These are phyloP conservation scores for Huiozyma naganishii DNA, from an alignment of 805 yeast genomes.

Conservation along the genomic window DNA sequence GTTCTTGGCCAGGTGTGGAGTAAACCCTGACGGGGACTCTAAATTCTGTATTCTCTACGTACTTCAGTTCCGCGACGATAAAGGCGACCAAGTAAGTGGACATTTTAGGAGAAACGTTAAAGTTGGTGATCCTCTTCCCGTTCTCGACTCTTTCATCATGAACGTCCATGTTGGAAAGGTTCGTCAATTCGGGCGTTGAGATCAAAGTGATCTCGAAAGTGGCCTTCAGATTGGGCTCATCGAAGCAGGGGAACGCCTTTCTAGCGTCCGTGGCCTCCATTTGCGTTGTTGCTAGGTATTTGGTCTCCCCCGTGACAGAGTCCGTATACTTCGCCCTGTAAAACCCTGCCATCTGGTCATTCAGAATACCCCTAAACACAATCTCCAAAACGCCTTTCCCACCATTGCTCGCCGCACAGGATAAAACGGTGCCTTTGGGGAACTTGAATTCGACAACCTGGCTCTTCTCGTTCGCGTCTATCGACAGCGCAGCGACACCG, in stretches of 20 bases:
- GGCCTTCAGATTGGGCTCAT: constrained; percentile 75
- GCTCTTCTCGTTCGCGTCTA: constrained; percentile 37
- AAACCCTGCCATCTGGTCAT: constrained; percentile 76
- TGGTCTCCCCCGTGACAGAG: constrained; percentile 48
- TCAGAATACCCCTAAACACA: constrained; percentile 51
- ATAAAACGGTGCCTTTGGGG: constrained; percentile 29
- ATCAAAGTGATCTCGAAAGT: constrained; percentile 54
- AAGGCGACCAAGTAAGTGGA: constrained; percentile 80
- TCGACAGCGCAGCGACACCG: constrained; percentile 33
- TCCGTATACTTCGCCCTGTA: constrained; percentile 56
- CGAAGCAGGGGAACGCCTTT: constrained; percentile 79
- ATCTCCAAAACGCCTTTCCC: constrained; percentile 37
- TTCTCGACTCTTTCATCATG: constrained; percentile 35
- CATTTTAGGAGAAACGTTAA: constrained; percentile 73
- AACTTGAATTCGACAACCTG: constrained; percentile 59
- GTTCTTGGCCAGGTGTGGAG: constrained; percentile 67
- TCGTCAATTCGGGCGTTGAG: constrained; percentile 43
- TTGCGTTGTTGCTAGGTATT: constrained; percentile 73
- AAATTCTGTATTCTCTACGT: constrained; percentile 55
- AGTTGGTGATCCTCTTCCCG: constrained; percentile 43
- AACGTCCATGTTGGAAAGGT: constrained; percentile 62
- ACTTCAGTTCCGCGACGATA: constrained; percentile 69
- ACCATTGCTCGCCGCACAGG: constrained; percentile 11
- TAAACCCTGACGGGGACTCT: constrained; percentile 71
- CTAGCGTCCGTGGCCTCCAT: constrained; percentile 84